Evolutionary conservation across 441 rosid species (phyloP), one percentile per base, ranked within the genome.

Genomic region (Croton setiger): DNA sequence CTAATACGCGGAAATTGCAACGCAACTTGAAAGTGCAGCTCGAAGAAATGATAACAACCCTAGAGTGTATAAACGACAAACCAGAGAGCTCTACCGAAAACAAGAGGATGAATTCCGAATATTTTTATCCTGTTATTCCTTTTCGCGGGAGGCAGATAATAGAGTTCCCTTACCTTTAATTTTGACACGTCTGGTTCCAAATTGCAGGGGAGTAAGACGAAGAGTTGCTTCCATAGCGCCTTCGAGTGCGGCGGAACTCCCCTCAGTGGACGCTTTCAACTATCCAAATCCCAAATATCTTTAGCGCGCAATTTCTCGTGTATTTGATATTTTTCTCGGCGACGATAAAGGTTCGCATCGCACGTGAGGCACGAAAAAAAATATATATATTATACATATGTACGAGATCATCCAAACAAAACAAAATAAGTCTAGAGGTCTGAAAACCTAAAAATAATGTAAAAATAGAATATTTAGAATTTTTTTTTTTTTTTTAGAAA

Each of bases 161-260:
- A 39, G 49, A 35, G 21, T 39, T 39, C 48, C 17, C 71, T 64
- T 47, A 84, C 87, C 87, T 70, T 66, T 69, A 65, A 72, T 4
- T 17, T 67, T 67, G n/a, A 60, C 15, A 3, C 78, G 72, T 27
- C 62, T 74, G 44, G 47, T 14, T 7, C 63, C 60, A 48, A 79
- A 65, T 47, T 72, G 51, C 9, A 45, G 71, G 2, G 75, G 68
- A 61, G 64, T 37, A 67, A 75, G 75, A 60, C 62, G 63, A 27
- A 81, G 69, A 75, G 79, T 75, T 23, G 87, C 81, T 70, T 78
- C 89, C 89, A 83, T 83, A 54, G 66, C 66, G 17, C 64, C 53
- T 59, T 59, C 53, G 60, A 47, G 7, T 17, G 13, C 73, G 44
- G 77, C 53, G 41, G 9, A 31, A 8, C 3, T 41, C 18, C 12